phyloP scores from a whole-genome alignment of 139 green algal species.

The Mesotaenium endlicherianum region DNA sequence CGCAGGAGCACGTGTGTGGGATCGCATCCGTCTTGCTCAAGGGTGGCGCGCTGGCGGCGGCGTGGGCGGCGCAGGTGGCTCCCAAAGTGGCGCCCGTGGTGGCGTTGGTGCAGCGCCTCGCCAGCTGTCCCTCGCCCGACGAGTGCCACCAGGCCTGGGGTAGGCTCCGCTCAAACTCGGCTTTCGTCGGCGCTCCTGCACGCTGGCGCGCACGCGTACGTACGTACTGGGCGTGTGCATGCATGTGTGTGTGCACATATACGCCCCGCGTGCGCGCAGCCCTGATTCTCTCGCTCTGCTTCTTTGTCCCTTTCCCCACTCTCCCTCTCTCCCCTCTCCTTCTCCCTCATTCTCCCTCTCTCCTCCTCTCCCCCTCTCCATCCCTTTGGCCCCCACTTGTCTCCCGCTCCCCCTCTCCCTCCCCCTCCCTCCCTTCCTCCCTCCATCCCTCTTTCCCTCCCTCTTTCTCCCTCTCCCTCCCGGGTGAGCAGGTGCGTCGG shows the following conservation, averaged over 20 bases:
- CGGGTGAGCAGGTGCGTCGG: not conserved
- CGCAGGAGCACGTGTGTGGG: conserved; percentile 17
- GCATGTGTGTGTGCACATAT: too few species aligned
- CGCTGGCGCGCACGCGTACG: too few species aligned
- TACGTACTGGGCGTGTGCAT: too few species aligned
- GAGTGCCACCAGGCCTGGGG: conserved; percentile 21
- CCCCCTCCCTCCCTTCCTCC: not conserved
- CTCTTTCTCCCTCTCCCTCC: not conserved
- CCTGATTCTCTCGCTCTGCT: too few species aligned
- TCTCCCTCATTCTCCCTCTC: not conserved
- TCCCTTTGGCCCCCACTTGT: not conserved
- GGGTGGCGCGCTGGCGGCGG: conserved; percentile 3
- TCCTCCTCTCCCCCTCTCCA: not conserved
- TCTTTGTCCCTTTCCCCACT: not conserved
- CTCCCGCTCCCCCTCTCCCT: not conserved
- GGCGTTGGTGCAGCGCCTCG: conserved; percentile 21
- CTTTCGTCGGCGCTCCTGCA: too few species aligned
- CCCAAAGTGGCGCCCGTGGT: not conserved
- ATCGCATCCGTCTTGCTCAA: conserved; percentile 25
- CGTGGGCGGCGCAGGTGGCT: conserved; percentile 10
- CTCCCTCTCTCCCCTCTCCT: not conserved
- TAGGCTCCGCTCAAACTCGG: too few species aligned
- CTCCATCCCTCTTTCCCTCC: not conserved
- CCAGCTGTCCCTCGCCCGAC: not conserved
- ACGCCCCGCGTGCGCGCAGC: too few species aligned